phyloP scores from a whole-genome alignment of 495 filamentous ascomycete species.

The Endocarpon pusillum region DNA sequence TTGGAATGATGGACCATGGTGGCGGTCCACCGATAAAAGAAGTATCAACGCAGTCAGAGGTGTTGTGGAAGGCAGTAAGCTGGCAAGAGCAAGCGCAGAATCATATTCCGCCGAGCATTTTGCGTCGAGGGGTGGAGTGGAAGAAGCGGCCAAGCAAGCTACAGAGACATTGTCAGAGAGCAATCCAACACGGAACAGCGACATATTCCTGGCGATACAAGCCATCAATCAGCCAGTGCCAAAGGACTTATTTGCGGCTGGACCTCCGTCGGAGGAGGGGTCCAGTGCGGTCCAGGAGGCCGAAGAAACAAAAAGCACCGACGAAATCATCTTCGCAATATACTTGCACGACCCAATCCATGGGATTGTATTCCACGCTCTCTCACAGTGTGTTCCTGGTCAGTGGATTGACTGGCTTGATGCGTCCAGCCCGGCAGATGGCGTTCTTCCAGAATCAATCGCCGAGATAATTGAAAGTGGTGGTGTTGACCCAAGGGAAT shows the following conservation, averaged over 20 bases:
- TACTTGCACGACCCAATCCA: slow-evolving; percentile 91
- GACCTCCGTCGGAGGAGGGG: slow-evolving; percentile 32
- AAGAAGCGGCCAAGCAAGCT: slow-evolving; percentile 59
- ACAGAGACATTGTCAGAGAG: slow-evolving; percentile 56
- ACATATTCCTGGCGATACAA: slow-evolving; percentile 90
- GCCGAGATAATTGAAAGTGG: slow-evolving; percentile 72
- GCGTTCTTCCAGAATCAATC: slow-evolving; percentile 62
- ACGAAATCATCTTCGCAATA: slow-evolving; percentile 65
- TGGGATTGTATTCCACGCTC: slow-evolving; percentile 65
- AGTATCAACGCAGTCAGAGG: slow-evolving; percentile 69
- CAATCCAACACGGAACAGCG: slow-evolving; percentile 79
- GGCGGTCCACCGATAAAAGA: slow-evolving; percentile 56
- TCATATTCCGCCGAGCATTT: slow-evolving; percentile 74
- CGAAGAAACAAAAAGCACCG: slow-evolving; percentile 27
- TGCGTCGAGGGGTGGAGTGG: slow-evolving; percentile 55
- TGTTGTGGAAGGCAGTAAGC: slow-evolving; percentile 70
- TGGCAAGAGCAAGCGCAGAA: slow-evolving; percentile 75
- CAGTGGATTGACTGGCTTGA: slow-evolving; percentile 90
- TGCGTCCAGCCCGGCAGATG: slow-evolving; percentile 39
- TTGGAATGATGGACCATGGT: slow-evolving; percentile 94
- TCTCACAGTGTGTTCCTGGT: slow-evolving; percentile 70
- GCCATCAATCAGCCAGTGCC: slow-evolving; percentile 50
- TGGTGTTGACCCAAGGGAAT: slow-evolving; percentile 87
- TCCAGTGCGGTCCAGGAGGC: slow-evolving; percentile 32
- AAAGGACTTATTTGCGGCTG: slow-evolving; percentile 49